phyloP scores from a whole-genome alignment of 768 basidiomycete species.

The Boletellus ananiceps region DNA sequence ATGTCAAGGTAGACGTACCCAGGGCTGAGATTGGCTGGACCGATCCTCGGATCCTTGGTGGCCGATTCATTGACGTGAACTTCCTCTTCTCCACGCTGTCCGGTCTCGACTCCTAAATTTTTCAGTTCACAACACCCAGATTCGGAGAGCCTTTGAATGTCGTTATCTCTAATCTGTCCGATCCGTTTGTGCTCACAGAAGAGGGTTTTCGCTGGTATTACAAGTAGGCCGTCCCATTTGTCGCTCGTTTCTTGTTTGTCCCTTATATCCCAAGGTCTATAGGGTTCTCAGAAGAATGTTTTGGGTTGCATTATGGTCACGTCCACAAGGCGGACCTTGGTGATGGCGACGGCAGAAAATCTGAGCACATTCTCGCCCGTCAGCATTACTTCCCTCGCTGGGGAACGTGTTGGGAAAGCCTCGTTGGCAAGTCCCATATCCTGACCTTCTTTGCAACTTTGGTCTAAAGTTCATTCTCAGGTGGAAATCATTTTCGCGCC shows the following conservation, averaged over 20 bases:
- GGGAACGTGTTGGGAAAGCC: slow-evolving; percentile 88
- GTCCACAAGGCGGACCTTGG: slow-evolving; percentile 79
- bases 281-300: slow-evolving; percentile 78
- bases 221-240: slow-evolving; percentile 39
- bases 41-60: slow-evolving; percentile 73
- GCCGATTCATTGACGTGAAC: slow-evolving; percentile 71
- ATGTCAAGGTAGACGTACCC: slow-evolving; percentile 9
- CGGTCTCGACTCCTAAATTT: neutral
- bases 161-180: slow-evolving; percentile 73
- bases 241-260: neutral
- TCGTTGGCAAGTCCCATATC: slow-evolving; percentile 44
- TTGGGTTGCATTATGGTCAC: slow-evolving; percentile 72
- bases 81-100: neutral
- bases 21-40: slow-evolving; percentile 39
- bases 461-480: slow-evolving; percentile 29
- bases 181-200: slow-evolving; percentile 77
- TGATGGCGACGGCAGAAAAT: slow-evolving; percentile 69
- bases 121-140: slow-evolving; percentile 58
- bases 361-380: slow-evolving; percentile 67
- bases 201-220: slow-evolving; percentile 64
- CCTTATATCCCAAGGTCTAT: slow-evolving; percentile 50
- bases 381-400: slow-evolving; percentile 74
- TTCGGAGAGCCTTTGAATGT: slow-evolving; percentile 82
- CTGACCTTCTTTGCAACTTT: neutral
- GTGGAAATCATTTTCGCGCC: slow-evolving; percentile 86